A percentile compares a stretch with the other conserved stretches of the same genome.
Evolutionary conservation across 169 alveolate species (phyloP).

Genomic region (Plasmodium fragile): DNA sequence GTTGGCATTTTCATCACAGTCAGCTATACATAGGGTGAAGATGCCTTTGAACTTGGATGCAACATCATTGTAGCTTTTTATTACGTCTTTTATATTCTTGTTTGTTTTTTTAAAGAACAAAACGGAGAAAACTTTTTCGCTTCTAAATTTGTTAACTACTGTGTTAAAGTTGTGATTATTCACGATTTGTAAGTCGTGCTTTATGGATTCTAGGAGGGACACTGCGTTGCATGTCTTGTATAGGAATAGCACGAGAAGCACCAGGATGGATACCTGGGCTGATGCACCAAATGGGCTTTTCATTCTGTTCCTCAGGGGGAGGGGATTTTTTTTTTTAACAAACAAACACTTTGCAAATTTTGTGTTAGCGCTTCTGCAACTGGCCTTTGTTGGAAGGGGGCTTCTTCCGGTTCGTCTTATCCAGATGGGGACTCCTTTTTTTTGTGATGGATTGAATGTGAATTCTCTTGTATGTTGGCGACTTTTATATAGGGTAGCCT

Average conservation of each 20-base stretch:
- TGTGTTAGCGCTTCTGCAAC: neutral
- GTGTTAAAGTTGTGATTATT: conserved; percentile 82
- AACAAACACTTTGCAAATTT: neutral
- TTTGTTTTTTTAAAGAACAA: conserved; percentile 81
- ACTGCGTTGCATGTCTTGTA: conserved; percentile 14
- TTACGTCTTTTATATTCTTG: conserved; percentile 76
- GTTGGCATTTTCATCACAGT: conserved; percentile 77
- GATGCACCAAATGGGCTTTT: conserved; percentile 10
- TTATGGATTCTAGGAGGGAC: conserved; percentile 82
- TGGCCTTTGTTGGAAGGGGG: neutral
- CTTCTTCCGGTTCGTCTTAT: neutral
- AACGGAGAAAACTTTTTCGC: conserved; percentile 79
- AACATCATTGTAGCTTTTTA: conserved; percentile 78
- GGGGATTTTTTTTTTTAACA: neutral
- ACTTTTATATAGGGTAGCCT: neutral
- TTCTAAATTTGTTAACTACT: conserved; percentile 82
- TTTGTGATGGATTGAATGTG: neutral
- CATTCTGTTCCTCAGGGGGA: neutral
- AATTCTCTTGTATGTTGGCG: neutral
- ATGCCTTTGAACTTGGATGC: conserved; percentile 84
- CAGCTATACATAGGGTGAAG: conserved; percentile 78
- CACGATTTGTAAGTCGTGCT: conserved; percentile 85
- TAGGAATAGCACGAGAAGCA: neutral
- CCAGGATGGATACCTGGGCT: neutral
- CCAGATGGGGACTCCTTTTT: neutral